Evolutionary conservation across 2,329 filamentous ascomycete genomes (phyloP).

Genomic region (Pestalotiopsis sp.): DNA sequence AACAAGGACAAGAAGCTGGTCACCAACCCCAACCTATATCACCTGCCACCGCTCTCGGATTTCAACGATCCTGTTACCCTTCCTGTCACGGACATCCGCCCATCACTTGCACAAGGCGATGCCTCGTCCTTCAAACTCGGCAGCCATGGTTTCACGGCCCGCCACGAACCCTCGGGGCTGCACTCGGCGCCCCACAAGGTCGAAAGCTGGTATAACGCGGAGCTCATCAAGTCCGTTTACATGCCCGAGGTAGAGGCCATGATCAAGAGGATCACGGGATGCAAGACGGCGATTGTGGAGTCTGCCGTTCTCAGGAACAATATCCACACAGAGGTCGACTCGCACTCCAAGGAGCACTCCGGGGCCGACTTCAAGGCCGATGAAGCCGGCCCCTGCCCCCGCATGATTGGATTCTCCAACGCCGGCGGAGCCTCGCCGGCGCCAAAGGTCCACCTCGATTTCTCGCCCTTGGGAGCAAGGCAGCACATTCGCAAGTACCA

Average conservation of each 20-base stretch:
- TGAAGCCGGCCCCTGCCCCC: slow-evolving; percentile 9
- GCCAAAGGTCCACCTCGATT: slow-evolving; percentile 31
- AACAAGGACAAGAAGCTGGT: slow-evolving; percentile 5
- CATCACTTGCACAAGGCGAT: neutral
- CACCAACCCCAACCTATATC: slow-evolving; percentile 12
- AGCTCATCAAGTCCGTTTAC: slow-evolving; percentile 22
- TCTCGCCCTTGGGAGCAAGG: slow-evolving; percentile 26
- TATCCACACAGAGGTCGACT: slow-evolving; percentile 25
- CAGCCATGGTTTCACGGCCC: slow-evolving; percentile 20
- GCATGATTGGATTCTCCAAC: neutral
- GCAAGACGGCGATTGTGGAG: slow-evolving; percentile 26
- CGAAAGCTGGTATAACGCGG: slow-evolving; percentile 22
- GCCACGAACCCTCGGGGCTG: slow-evolving; percentile 19
- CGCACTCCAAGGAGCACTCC: slow-evolving; percentile 19
- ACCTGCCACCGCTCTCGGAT: slow-evolving; percentile 11
- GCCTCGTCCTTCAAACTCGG: slow-evolving; percentile 9
- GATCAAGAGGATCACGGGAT: slow-evolving; percentile 28
- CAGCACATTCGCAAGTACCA: slow-evolving; percentile 29
- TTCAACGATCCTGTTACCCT: slow-evolving; percentile 13
- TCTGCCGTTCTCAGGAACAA: slow-evolving; percentile 23
- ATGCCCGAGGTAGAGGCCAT: slow-evolving; percentile 26
- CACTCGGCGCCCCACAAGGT: slow-evolving; percentile 21
- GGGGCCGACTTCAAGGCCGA: slow-evolving; percentile 13
- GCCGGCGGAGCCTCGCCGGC: slow-evolving; percentile 24
- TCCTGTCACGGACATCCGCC: slow-evolving; percentile 8